Evolutionary conservation across 805 yeast genomes (phyloP).

Genomic region (Candida caryicola): DNA sequence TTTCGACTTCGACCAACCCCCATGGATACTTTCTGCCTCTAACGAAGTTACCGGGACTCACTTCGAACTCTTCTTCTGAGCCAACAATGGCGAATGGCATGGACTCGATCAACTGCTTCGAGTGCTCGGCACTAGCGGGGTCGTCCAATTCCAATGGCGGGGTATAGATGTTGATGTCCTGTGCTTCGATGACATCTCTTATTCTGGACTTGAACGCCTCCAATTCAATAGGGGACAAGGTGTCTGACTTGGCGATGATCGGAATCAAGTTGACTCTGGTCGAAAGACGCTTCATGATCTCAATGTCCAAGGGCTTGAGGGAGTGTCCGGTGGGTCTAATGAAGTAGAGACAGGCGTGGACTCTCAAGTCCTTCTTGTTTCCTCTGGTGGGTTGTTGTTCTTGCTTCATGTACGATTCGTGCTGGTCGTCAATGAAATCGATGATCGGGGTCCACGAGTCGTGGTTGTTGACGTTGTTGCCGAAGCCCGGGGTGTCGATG

Average conservation of each 20-base stretch:
- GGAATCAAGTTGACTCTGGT: slow-evolving; percentile 85
- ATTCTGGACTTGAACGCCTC: slow-evolving; percentile 68
- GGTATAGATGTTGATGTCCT: slow-evolving; percentile 78
- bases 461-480: slow-evolving; percentile 82
- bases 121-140: slow-evolving; percentile 73
- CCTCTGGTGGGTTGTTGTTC: slow-evolving; percentile 85
- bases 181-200: slow-evolving; percentile 78
- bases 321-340: slow-evolving; percentile 90
- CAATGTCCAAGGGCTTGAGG: slow-evolving; percentile 82
- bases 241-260: slow-evolving; percentile 84
- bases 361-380: slow-evolving; percentile 73
- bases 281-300: slow-evolving; percentile 79
- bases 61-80: slow-evolving; percentile 66
- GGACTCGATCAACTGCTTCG: slow-evolving; percentile 72
- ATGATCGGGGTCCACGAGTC: slow-evolving; percentile 84
- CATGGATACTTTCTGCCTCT: slow-evolving; percentile 86
- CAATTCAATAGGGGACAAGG: slow-evolving; percentile 70
- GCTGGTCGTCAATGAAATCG: slow-evolving; percentile 90
- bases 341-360: slow-evolving; percentile 86
- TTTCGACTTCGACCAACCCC: slow-evolving; percentile 88
- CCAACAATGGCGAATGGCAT: slow-evolving; percentile 89
- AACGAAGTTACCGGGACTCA: slow-evolving; percentile 59
- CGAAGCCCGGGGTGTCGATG: slow-evolving; percentile 93
- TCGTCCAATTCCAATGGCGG: slow-evolving; percentile 79
- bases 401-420: slow-evolving; percentile 82